These are phyloP conservation scores for Tuber aestivum DNA, from an alignment of 495 filamentous ascomycete species.

Conservation along the genomic window DNA sequence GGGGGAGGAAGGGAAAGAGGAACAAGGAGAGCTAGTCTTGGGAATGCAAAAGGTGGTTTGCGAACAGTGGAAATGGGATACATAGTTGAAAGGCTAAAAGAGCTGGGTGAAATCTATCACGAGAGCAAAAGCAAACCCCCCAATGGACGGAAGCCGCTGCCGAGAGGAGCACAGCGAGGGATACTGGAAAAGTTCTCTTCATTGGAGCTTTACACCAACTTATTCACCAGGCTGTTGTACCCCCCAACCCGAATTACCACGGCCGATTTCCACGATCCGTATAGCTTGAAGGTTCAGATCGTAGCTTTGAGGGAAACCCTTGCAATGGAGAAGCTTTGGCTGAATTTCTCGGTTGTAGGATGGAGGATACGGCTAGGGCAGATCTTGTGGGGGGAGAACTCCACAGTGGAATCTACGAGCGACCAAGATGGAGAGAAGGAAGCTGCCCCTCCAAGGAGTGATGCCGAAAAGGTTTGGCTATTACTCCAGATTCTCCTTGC, in stretches of 20 bases:
- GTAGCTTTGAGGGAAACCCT: constrained; percentile 54
- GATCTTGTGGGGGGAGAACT: constrained; percentile 60
- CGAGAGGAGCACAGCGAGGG: constrained; percentile 17
- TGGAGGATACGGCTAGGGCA: constrained; percentile 78
- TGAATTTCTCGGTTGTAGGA: constrained; percentile 71
- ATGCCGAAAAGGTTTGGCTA: constrained; percentile 64
- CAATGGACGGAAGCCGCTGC: background rate
- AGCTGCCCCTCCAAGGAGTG: constrained; percentile 47
- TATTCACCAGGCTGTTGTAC: constrained; percentile 56
- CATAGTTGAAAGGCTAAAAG: constrained; percentile 40
- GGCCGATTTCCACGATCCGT: constrained; percentile 49
- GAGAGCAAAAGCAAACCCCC: constrained; percentile 18
- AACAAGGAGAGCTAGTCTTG: constrained; percentile 30
- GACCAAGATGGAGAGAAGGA: constrained; percentile 45
- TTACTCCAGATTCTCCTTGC: constrained; percentile 72
- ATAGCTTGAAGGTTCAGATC: constrained; percentile 57
- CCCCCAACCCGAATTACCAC: constrained; percentile 56
- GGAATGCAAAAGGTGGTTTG: constrained; percentile 30
- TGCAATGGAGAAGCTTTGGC: constrained; percentile 57
- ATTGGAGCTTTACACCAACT: constrained; percentile 54
- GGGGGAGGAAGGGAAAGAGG: constrained; percentile 35
- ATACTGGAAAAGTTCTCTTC: constrained; percentile 43
- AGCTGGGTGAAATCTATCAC: constrained; percentile 40
- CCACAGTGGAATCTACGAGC: constrained; percentile 38
- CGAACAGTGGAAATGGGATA: constrained; percentile 41